These are phyloP conservation scores for Exophiala sp. DNA, from an alignment of 2,329 filamentous ascomycete genomes.

Conservation along the genomic window DNA sequence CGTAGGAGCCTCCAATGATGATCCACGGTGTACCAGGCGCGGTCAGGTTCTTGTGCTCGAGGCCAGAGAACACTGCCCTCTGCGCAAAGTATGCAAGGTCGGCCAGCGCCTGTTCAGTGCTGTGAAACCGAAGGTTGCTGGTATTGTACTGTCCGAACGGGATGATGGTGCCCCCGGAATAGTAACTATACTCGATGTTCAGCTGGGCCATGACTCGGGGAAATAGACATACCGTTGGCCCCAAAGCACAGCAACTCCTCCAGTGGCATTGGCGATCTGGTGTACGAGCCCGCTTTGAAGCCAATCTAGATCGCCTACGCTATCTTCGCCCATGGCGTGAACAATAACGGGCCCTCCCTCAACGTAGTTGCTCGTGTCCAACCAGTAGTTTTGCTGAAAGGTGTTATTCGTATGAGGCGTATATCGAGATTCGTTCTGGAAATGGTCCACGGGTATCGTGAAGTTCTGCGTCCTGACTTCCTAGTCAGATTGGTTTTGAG, in stretches of 20 bases:
- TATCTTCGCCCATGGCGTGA: constrained; percentile 68
- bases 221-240: constrained; percentile 67
- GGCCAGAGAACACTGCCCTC: constrained; percentile 66
- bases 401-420: constrained; percentile 36
- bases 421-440: constrained; percentile 20
- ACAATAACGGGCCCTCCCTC: constrained; percentile 77
- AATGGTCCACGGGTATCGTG: constrained; percentile 16
- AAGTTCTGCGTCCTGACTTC: constrained; percentile 35
- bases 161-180: constrained; percentile 62
- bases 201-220: constrained; percentile 33
- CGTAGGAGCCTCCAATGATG: constrained; percentile 79
- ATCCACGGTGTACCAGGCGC: constrained; percentile 67
- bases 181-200: constrained; percentile 78
- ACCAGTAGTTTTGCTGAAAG: constrained; percentile 68
- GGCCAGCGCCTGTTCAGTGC: constrained; percentile 76
- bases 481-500: neutral
- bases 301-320: constrained; percentile 61
- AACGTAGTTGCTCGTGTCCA: constrained; percentile 71
- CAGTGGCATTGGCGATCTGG: constrained; percentile 65
- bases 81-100: constrained; percentile 77
- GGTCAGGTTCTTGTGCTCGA: constrained; percentile 65
- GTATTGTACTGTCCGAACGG: constrained; percentile 64
- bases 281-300: constrained; percentile 74
- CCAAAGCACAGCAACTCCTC: constrained; percentile 72
- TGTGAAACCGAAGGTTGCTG: constrained; percentile 72